These are phyloP conservation scores for Candida berthetii DNA, from an alignment of 805 yeast species.

Conservation along the genomic window DNA sequence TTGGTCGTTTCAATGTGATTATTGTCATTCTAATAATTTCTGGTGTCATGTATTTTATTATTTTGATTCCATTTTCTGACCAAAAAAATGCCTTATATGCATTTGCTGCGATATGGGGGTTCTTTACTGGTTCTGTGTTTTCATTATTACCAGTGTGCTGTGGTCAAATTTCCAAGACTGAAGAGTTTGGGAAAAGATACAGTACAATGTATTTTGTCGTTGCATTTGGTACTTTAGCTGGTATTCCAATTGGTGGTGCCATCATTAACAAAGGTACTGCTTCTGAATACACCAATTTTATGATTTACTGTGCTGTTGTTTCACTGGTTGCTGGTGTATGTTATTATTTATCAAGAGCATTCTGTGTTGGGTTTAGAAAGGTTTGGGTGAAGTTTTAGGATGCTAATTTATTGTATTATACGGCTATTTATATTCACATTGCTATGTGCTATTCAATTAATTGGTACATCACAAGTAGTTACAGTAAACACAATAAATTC, in stretches of 20 bases:
- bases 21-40: conserved; percentile 24
- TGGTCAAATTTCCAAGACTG: conserved; percentile 49
- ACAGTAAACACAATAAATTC: too few species aligned
- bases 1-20: conserved; percentile 51
- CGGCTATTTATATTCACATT: too few species aligned
- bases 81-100: conserved; percentile 29
- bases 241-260: conserved; percentile 46
- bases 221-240: conserved; percentile 44
- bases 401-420: too few species aligned
- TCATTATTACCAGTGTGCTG: conserved; percentile 53
- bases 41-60: conserved; percentile 24
- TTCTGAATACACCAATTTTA: conserved; percentile 28
- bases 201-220: conserved; percentile 55
- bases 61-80: conserved; percentile 32
- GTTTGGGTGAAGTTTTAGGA: not conserved
- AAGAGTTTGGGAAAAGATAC: conserved; percentile 46
- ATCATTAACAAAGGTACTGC: conserved; percentile 33
- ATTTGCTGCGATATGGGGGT: conserved; percentile 44
- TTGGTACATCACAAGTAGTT: too few species aligned
- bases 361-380: not conserved
- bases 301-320: conserved; percentile 19
- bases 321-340: not conserved
- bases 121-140: conserved; percentile 47
- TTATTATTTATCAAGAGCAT: not conserved
- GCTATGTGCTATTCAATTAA: too few species aligned